These are phyloP conservation scores for Schoenoplectus triqueter DNA, from an alignment of 202 grass and related monocot species.

Conservation along the genomic window DNA sequence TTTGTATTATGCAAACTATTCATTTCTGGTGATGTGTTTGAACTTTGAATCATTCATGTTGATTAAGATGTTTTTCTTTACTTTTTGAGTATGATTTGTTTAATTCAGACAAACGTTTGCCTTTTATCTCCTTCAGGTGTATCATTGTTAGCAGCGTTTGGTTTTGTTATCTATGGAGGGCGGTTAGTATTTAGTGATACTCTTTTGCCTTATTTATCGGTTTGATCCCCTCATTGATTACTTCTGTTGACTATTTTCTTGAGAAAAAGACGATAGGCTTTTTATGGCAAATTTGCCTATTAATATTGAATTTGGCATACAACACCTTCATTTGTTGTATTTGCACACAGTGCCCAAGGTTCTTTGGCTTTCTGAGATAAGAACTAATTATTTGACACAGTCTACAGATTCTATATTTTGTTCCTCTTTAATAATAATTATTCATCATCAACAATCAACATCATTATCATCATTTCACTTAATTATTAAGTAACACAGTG, in stretches of 20 bases:
- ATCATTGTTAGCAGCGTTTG: slow-evolving; percentile 32
- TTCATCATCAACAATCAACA: not conserved
- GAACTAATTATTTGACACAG: not conserved
- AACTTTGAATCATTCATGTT: slow-evolving; percentile 19
- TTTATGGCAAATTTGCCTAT: not conserved
- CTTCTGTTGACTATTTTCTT: not conserved
- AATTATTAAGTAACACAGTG: not conserved
- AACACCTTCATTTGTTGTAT: not conserved
- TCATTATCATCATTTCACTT: not conserved
- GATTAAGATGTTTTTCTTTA: not conserved
- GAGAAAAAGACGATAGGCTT: not conserved
- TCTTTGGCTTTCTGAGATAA: not conserved
- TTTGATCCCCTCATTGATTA: not conserved
- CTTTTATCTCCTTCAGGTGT: slow-evolving; percentile 20
- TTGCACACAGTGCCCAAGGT: not conserved
- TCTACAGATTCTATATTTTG: not conserved
- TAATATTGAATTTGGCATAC: slow-evolving; percentile 8
- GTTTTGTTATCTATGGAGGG: slow-evolving; percentile 35
- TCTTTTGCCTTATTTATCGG: not conserved
- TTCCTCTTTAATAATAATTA: not conserved
- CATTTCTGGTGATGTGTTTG: slow-evolving; percentile 53
- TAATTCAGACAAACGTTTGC: not conserved
- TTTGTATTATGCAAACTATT: slow-evolving; percentile 55
- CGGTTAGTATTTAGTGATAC: slow-evolving; percentile 24
- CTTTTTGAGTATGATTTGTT: not conserved